Evolutionary conservation across 345 rosid species (phyloP).

Genomic region (Salix koriyanagi): DNA sequence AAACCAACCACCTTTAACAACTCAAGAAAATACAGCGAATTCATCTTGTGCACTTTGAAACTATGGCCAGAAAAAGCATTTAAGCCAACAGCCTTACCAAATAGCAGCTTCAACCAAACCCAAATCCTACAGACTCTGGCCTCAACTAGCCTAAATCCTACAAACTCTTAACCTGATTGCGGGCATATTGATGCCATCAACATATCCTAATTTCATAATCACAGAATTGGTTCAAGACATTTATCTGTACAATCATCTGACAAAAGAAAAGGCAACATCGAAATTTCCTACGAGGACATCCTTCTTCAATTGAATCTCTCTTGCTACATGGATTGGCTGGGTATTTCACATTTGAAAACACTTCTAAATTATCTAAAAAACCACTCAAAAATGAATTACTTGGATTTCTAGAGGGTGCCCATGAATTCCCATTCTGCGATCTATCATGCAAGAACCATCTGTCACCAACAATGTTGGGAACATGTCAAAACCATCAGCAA

Average conservation of each 20-base stretch:
- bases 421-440: constrained; percentile 97
- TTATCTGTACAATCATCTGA: not conserved
- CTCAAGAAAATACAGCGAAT: not conserved
- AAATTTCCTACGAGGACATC: not conserved
- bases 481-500: constrained; percentile 98
- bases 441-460: constrained; percentile 99
- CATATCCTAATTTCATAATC: not conserved
- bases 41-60: not conserved
- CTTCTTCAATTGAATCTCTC: not conserved
- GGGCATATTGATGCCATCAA: not conserved
- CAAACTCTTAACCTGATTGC: not conserved
- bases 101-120: not conserved
- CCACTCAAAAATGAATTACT: constrained; percentile 28
- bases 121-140: not conserved
- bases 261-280: not conserved
- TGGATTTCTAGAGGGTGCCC: constrained; percentile 96
- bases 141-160: not conserved
- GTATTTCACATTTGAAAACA: not conserved
- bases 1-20: not conserved
- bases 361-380: not conserved
- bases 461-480: constrained; percentile 90
- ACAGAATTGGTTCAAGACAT: not conserved
- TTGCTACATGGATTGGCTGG: not conserved
- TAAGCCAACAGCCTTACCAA: not conserved
- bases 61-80: not conserved